Evolutionary conservation across 2,329 filamentous ascomycete species (phyloP), one percentile per base, ranked within the genome.

Genomic region (Catunica adiposa): DNA sequence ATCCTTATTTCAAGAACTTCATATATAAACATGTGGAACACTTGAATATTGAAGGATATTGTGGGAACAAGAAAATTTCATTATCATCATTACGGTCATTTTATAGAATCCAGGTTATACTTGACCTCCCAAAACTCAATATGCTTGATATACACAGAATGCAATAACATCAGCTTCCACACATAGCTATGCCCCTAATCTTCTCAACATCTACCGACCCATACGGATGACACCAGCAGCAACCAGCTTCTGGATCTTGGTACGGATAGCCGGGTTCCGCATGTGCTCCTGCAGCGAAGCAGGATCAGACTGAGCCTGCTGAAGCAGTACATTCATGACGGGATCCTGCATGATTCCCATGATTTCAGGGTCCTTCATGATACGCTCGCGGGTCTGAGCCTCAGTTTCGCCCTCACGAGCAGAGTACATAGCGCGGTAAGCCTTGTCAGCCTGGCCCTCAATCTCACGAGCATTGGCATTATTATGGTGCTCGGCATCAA

Each of bases 311-410:
- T 97, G 94, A 48, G 92, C 92, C 72, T 98, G 92, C 69, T 97
- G 89, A 56, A 97, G 79, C 62, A 96, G 96, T 62, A 84, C 85
- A 72, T 98, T 89, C 90, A 98, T 97, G 66, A 98, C 83, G 15
- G 92, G 92, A 66, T 98, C 92, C 69, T 89, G 83, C 71, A 97
- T 86, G 65, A 96, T 90, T 60, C 75, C 70, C 78, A 94, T 86
- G 67, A 97, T 95, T 82, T 96, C 90, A 5, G 89, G 90, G 64
- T 97, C 90, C 62, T 82, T 82, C 74, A 86, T 82, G 66, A 98
- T 82, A 61, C 94, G 79, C 73, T 94, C 88, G 68, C 88, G 83
- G 1, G 92, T 95, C 78, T 98, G 83, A 69, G 95, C 86, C 73
- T 98, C 92, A 0, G 86, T 89, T 79, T 98, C 92, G 62, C 92